Conservation (phyloP, 225 moss, liverwort and hornwort species). For the Anthoceros angustus region DNA sequence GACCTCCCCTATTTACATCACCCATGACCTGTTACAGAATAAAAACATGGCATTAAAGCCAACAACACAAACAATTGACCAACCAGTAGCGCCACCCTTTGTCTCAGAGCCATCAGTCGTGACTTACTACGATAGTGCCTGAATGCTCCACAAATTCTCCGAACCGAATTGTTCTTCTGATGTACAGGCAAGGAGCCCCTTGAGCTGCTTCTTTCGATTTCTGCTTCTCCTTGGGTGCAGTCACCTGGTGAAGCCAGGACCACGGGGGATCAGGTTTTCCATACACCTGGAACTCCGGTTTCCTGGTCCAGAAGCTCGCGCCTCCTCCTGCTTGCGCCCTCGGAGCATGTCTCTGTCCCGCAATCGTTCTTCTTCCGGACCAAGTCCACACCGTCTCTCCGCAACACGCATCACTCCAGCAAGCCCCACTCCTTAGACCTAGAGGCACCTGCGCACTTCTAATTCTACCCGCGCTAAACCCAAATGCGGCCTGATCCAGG, state of each 20-base stretch:
- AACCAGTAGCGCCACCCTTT: neutral
- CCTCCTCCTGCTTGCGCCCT: neutral
- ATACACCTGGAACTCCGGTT: neutral
- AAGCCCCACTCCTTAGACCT: no score
- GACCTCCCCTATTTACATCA: slow-evolving; percentile 50
- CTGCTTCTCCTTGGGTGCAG: neutral
- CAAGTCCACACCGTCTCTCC: no score
- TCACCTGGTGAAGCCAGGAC: neutral
- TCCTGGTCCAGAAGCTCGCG: neutral
- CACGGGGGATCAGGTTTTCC: neutral
- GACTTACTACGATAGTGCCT: slow-evolving; percentile 52
- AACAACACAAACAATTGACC: neutral
- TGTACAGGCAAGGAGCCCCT: slow-evolving; percentile 33
- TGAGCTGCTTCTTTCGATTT: slow-evolving; percentile 1
- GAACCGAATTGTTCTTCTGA: slow-evolving; percentile 29
- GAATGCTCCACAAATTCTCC: slow-evolving; percentile 40
- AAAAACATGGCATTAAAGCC: neutral
- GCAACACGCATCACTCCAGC: no score
- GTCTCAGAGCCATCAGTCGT: neutral
- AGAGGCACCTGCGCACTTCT: no score
- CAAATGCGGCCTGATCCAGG: no score
- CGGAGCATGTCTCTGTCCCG: neutral
- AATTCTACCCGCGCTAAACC: no score
- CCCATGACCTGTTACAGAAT: slow-evolving; percentile 36
- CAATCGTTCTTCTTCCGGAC: no score